These are phyloP conservation scores for Skeletonema potamos DNA, from an alignment of 108 stramenopile species.

Conservation along the genomic window DNA sequence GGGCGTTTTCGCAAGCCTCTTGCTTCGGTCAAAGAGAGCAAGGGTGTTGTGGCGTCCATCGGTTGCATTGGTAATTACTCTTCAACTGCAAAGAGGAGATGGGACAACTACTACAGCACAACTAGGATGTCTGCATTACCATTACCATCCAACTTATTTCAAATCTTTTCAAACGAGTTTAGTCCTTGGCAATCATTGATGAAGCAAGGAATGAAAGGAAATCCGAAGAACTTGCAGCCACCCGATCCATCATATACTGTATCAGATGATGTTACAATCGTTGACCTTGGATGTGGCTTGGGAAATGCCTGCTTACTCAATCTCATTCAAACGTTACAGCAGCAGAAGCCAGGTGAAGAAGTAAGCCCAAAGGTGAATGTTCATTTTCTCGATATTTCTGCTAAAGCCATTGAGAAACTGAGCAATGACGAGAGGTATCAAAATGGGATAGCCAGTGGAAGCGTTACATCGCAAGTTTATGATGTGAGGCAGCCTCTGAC, in stretches of 20 bases:
- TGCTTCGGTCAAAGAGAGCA: not conserved
- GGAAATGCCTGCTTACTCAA: slow-evolving; percentile 33
- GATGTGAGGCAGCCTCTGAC: slow-evolving; percentile 1
- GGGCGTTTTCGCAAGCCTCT: slow-evolving; percentile 62
- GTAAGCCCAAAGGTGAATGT: slow-evolving; percentile 15
- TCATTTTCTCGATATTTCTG: slow-evolving; percentile 28
- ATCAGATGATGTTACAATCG: slow-evolving; percentile 7
- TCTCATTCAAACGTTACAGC: slow-evolving; percentile 9
- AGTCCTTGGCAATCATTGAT: slow-evolving; percentile 18
- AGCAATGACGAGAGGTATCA: slow-evolving; percentile 26
- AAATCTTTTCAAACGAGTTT: slow-evolving; percentile 36
- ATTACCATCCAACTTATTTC: slow-evolving; percentile 18
- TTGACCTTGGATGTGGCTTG: slow-evolving; percentile 39
- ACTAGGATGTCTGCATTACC: not conserved
- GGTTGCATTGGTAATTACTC: not conserved
- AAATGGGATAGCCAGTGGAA: not conserved
- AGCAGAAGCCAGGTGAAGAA: not conserved
- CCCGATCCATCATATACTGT: not conserved
- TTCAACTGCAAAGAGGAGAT: not conserved
- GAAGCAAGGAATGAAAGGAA: slow-evolving; percentile 3
- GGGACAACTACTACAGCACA: slow-evolving; percentile 20
- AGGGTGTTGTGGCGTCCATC: not conserved
- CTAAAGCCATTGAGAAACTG: slow-evolving; percentile 17
- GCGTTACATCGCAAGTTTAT: not conserved
- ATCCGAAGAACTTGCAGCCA: not conserved